Base-by-base conservation (phyloP, 139 green algal genomes). In the Asterochloris erici region DNA sequence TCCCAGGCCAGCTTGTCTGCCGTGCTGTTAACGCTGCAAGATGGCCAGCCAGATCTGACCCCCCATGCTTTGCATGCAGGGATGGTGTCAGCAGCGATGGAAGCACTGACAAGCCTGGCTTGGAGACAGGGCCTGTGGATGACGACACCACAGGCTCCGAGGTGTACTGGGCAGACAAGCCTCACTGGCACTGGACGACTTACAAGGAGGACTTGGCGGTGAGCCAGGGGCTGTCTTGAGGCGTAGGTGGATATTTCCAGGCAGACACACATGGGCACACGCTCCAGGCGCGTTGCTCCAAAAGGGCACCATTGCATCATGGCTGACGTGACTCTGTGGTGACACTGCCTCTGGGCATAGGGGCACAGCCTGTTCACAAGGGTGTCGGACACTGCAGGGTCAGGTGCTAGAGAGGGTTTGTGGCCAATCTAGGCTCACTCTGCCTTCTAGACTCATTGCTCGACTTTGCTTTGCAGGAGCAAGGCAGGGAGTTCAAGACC, bases 161-260 rank as follows among this genome's bases (percentile, higher is more conserved):
- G 13, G 76, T 70, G 23, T 80, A 80, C 23, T 80, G 76, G 76
- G 76, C 76, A 54, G 76, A 80, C 60, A 28, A 14, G 11, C 76
- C 76, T 23, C 23, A 69, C 24, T n/a, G 76, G 9, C 60, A 60
- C n/a, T 70, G 9, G 14, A 47, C 15, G 23, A 69, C 60, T 0
- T 38, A n/a, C 11, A 47, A 26, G 1, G 76, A 70, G n/a, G 76
- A 69, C 0, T 10, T 60, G 68, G 23, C 61, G 60, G 76, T 70
- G 47, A 70, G 54, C 9, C 19, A 19, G 15, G 15, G 16, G 17
- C 29, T 12, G 16, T 0, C 64, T 21, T 11, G 28, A 6, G 15
- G 26, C 13, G 73, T 21, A 27, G 11, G 27, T 61, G 21, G 26
- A 28, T 77, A 26, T 77, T 77, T 14, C 16, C 11, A 21, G 21